A percentile compares a stretch with the other conserved stretches of the same genome.
Conservation (phyloP, 2,329 filamentous ascomycete species). For the Aspergillus fumigatiaffinis region DNA sequence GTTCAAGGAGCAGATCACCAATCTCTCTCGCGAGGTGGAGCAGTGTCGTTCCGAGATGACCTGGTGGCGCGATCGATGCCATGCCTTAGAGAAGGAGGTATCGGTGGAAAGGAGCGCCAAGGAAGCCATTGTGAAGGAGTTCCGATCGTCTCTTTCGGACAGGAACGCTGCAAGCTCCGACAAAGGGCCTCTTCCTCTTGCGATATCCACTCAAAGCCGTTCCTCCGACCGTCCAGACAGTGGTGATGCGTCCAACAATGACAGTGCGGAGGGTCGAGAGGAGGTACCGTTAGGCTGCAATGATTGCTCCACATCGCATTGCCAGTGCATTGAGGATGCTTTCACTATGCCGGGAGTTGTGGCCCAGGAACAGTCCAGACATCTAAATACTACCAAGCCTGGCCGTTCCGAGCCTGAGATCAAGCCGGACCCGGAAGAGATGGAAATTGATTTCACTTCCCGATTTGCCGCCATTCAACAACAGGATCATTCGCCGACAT, state of each 20-base stretch:
- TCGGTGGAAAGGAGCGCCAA: conserved; percentile 42
- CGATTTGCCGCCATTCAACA: conserved; percentile 52
- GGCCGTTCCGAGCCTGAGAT: conserved; percentile 48
- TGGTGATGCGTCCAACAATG: conserved; percentile 1
- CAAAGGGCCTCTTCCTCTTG: conserved; percentile 35
- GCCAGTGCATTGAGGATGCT: conserved; percentile 57
- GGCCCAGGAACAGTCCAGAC: conserved; percentile 37
- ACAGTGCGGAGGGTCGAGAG: conserved; percentile 19
- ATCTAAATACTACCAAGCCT: conserved; percentile 47
- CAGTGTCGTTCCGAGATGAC: conserved; percentile 54
- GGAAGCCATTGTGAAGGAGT: conserved; percentile 41
- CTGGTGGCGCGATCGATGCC: conserved; percentile 52
- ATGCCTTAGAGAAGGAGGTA: conserved; percentile 61
- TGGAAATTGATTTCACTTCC: conserved; percentile 72
- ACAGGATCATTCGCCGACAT: conserved; percentile 18
- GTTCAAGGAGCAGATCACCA: conserved; percentile 51
- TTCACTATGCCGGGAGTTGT: conserved; percentile 46
- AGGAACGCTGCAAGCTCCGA: conserved; percentile 25
- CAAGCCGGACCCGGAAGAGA: conserved; percentile 45
- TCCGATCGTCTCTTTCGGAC: conserved; percentile 30
- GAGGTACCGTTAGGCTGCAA: conserved; percentile 58
- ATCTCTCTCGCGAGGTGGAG: conserved; percentile 63
- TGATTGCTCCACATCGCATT: conserved; percentile 61
- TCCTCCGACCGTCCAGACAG: conserved; percentile 1
- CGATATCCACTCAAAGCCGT: conserved; percentile 1